Base-by-base conservation (phyloP, 345 rosid species). In the Eucalyptus camaldulensis region DNA sequence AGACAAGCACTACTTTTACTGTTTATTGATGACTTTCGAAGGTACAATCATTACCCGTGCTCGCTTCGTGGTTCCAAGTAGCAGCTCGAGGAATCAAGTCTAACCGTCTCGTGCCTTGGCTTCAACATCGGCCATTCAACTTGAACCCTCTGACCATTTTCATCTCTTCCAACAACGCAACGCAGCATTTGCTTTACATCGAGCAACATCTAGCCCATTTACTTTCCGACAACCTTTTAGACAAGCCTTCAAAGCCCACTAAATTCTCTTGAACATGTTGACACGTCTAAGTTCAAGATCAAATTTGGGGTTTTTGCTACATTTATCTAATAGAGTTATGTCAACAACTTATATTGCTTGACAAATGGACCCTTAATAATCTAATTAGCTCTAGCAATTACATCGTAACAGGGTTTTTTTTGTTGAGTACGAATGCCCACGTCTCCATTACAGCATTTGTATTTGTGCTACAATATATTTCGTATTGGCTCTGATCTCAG, bases 371-470 rank as follows among this genome's bases (percentile, higher is more conserved):
- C 37, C 33, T 16, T 65, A 7, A n/a, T 65, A 65, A 65, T 65
- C 33, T n/a, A 27, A 65, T 7, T 65, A 65, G 72, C 37, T 21
- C 27, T 19, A 72, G 83, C 25, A 37, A 72, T 72, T 10, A 24
- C 27, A 4, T 10, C 2, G 3, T 37, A 21, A 72, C 13, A 0
- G 6, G 13, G 2, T 8, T 19, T 72, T 69, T 33, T 37, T 5
- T 37, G 45, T 37, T 37, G 13, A 72, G 13, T 5, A 5, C 40
- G 15, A 19, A 11, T 72, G 45, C 25, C 45, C 15, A 10, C 1
- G 5, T 37, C 81, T 72, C 25, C 27, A 37, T 72, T 24, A 21
- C 3, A 19, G 5, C 13, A 10, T 43, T 8, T 17, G 43, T 11
- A 37, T 37, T 72, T 72, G 81, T 33, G 45, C 81, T 16, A 33